These are phyloP conservation scores for Phytophthora brassicae DNA, from an alignment of 352 stramenopile genomes.

Conservation along the genomic window DNA sequence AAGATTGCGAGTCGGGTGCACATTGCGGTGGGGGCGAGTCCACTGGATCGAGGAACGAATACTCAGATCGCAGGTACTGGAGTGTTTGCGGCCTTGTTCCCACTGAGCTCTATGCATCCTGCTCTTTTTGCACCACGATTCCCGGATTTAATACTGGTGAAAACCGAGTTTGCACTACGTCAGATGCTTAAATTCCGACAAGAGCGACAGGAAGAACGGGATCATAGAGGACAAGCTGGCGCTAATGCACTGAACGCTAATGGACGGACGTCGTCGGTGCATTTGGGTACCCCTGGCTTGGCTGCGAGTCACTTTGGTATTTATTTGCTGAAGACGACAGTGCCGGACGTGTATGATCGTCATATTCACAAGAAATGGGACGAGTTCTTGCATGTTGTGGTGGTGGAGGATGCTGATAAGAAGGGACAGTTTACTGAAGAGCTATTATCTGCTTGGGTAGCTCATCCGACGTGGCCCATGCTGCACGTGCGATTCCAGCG, in stretches of 20 bases:
- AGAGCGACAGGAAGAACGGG: conserved; percentile 47
- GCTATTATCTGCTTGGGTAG: conserved; percentile 52
- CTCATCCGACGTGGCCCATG: conserved; percentile 63
- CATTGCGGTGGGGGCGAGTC: conserved; percentile 34
- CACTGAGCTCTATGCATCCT: conserved; percentile 35
- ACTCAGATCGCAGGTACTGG: conserved; percentile 20
- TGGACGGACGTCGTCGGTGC: conserved; percentile 10
- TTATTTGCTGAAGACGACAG: conserved; percentile 56
- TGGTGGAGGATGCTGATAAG: conserved; percentile 48
- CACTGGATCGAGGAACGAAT: conserved; percentile 17
- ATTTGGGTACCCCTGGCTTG: conserved; percentile 25
- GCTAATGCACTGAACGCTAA: conserved; percentile 10
- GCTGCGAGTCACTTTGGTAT: conserved; percentile 60
- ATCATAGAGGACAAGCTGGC: conserved; percentile 34
- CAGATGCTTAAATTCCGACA: conserved; percentile 58
- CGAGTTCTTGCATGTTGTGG: conserved; percentile 71
- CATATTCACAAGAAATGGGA: conserved; percentile 69
- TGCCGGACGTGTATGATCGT: conserved; percentile 65
- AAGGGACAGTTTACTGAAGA: conserved; percentile 70
- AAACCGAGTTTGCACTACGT: conserved; percentile 61
- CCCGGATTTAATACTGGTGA: conserved; percentile 65
- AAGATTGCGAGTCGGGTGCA: conserved; percentile 53
- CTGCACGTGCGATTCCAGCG: conserved; percentile 60
- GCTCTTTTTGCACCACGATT: conserved; percentile 46
- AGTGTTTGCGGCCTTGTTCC: conserved; percentile 38